Evolutionary conservation across 768 basidiomycete genomes (phyloP), one percentile per base, ranked within the genome.

Genomic region (Podaxis mareebaensis): DNA sequence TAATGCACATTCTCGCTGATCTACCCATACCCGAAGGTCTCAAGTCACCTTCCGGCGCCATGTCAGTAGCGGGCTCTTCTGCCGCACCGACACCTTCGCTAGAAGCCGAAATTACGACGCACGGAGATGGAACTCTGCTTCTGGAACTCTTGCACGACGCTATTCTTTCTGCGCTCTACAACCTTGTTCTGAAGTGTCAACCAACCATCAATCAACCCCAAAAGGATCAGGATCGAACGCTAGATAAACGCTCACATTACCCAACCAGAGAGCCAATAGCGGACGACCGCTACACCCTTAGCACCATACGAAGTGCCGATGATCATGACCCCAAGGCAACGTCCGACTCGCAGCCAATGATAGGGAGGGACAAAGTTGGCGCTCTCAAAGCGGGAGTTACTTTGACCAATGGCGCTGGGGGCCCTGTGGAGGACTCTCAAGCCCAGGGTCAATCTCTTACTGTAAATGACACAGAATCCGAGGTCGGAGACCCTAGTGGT

Each of bases 1-100:
- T 78, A 52, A 70, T 85, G 33, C 80, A 82, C 63, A 63, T 74
- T 59, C 63, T 80, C 39, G 74, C 77, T 38, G 64, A 60, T 26
- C 67, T 66, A 56, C 60, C 55, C 39, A 52, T 39, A n/a, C 51
- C 54, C 20, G 53, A 55, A 61, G 40, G 52, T 22, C 15, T 33
- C 39, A 54, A 61, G 39, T 30, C 26, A 11, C 26, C 52, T 15
- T 22, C 44, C 61, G 53, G 53, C 4, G 28, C 22, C 20, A 48
- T 33, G 15, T 28, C 53, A 49, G 28, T 15, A 13, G 44, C n/a
- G 22, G 28, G 4, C 13, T n/a, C 60, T 22, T 11, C 49, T 22
- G 2, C 33, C 13, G 28, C 49, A 60, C 20, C 20, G 24, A 8
- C 5, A 28, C 51, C 17, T 24, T 36, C 33, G 20, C 20, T 33